These are phyloP conservation scores for Metarhizium anisopliae DNA, from an alignment of 2,329 filamentous ascomycete species.

Conservation along the genomic window DNA sequence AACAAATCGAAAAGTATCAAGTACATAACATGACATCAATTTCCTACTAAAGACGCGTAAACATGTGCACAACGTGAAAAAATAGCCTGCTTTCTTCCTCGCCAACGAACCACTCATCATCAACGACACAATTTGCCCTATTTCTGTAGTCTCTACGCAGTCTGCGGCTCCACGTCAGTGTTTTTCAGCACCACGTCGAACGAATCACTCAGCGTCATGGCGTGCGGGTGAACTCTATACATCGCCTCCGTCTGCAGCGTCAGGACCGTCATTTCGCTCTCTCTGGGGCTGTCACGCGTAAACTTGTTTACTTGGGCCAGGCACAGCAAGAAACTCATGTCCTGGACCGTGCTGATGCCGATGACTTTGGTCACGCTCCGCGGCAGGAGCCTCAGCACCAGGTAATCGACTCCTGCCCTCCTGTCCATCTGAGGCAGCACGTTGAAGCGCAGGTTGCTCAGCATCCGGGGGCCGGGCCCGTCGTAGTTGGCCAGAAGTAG, in stretches of 20 bases:
- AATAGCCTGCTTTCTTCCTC: no score
- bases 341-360: neutral
- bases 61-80: no score
- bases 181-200: neutral
- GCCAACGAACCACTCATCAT: no score
- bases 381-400: neutral
- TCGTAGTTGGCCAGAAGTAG: conserved; percentile 6
- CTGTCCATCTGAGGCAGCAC: neutral
- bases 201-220: neutral
- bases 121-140: no score
- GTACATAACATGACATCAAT: no score
- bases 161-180: neutral
- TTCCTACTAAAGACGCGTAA: no score
- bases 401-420: neutral
- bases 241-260: neutral
- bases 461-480: conserved; percentile 8
- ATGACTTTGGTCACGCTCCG: neutral
- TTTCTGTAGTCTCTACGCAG: neutral
- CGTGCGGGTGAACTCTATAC: neutral
- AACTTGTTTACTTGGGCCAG: neutral
- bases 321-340: neutral
- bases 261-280: neutral
- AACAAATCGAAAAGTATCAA: no score
- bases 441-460: conserved; percentile 12
- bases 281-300: neutral